A percentile compares a stretch with the other conserved stretches of the same genome.
Evolutionary conservation across 148 eudicot species (phyloP).

Genomic region (Rheum nobile): DNA sequence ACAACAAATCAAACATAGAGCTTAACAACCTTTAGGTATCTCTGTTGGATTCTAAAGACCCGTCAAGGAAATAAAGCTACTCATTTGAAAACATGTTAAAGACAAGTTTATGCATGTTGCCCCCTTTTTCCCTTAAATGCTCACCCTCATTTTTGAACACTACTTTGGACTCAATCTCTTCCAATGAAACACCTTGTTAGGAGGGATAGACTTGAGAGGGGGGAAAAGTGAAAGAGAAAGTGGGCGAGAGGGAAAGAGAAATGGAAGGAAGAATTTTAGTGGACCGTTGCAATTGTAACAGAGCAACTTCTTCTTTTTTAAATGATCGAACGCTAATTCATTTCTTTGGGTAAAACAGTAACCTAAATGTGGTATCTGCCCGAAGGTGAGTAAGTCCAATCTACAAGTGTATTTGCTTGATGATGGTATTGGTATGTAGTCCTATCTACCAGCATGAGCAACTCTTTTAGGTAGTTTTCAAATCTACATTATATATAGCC

Average conservation of each 20-base stretch:
- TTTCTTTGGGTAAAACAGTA: too few species aligned
- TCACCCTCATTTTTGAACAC: conserved; percentile 1
- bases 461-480: too few species aligned
- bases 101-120: not conserved
- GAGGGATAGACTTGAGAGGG: not conserved
- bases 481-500: too few species aligned
- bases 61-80: not conserved
- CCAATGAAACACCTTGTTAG: not conserved
- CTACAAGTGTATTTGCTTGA: too few species aligned
- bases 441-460: too few species aligned
- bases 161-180: conserved; percentile 1
- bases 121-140: not conserved
- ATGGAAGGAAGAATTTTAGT: not conserved
- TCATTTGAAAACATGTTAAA: not conserved
- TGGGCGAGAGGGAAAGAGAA: not conserved
- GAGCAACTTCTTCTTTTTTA: not conserved
- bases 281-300: not conserved
- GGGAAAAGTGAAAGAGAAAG: not conserved
- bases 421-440: too few species aligned
- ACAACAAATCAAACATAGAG: too few species aligned
- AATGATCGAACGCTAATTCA: too few species aligned
- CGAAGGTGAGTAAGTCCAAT: too few species aligned
- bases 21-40: too few species aligned
- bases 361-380: too few species aligned
- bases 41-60: not conserved